A percentile compares a stretch with the other conserved stretches of the same genome.
These are phyloP conservation scores for Fagus crenata DNA, from an alignment of 306 rosid genomes.

Conservation along the genomic window DNA sequence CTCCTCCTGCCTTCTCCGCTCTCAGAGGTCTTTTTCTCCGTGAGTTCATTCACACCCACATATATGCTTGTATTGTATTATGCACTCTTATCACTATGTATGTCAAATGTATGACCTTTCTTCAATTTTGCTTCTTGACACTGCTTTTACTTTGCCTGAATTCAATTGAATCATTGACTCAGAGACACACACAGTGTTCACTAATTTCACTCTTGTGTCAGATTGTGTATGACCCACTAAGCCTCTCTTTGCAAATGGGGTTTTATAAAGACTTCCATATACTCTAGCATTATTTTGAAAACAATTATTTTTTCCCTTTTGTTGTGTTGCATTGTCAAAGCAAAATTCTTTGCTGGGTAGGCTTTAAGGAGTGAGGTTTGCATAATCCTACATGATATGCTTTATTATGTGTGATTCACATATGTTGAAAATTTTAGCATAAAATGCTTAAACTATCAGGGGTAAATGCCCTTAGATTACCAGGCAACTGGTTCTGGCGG, in stretches of 20 bases:
- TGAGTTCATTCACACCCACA: constrained; percentile 24
- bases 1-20: constrained; percentile 34
- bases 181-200: not conserved
- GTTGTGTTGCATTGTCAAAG: not conserved
- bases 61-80: not conserved
- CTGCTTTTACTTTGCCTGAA: constrained; percentile 20
- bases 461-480: too few relatives aligned
- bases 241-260: not conserved
- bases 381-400: not conserved
- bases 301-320: not conserved
- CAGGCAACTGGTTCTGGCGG: too few relatives aligned
- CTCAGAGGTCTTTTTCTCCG: constrained; percentile 52
- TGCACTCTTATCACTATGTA: not conserved
- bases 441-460: too few relatives aligned
- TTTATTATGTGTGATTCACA: not conserved
- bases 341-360: not conserved
- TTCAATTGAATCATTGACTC: constrained; percentile 16
- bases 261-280: not conserved
- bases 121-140: not conserved
- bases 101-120: constrained; percentile 2
- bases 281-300: not conserved
- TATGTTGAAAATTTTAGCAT: not conserved
- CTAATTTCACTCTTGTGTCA: not conserved
- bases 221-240: not conserved
- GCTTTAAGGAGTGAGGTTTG: not conserved